Percentiles rank a stretch among this genome's conserved stretches.
Evolutionary conservation across 192 early-diverging fungal genomes (phyloP).

Genomic region (Dissophora ornata): DNA sequence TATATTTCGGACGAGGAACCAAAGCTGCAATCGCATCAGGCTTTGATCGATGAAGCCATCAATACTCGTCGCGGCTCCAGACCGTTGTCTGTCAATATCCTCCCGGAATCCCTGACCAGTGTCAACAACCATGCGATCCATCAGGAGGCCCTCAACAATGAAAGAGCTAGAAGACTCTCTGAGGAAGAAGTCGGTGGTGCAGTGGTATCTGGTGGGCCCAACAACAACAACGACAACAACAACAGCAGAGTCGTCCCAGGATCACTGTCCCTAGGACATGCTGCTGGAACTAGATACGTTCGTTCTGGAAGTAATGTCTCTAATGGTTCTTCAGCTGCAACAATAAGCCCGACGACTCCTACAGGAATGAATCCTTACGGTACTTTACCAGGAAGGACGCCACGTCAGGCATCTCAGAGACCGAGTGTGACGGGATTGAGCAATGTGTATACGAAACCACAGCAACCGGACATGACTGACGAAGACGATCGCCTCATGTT

Average conservation of each 20-base stretch:
- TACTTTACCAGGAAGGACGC: constrained; percentile 17
- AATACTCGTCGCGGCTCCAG: constrained; percentile 1
- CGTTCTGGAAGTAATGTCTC: constrained; percentile 30
- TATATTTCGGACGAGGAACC: background rate
- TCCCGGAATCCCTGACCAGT: constrained; percentile 45
- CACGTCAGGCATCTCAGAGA: constrained; percentile 2
- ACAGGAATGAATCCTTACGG: constrained; percentile 29
- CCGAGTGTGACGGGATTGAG: constrained; percentile 21
- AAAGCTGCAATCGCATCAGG: background rate
- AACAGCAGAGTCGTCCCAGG: background rate
- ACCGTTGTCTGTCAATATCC: constrained; percentile 34
- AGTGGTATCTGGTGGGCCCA: too few relatives aligned
- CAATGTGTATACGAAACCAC: constrained; percentile 5
- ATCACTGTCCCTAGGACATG: constrained; percentile 22
- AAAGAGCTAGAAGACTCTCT: constrained; percentile 23
- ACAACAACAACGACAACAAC: background rate
- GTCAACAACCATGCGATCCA: constrained; percentile 35
- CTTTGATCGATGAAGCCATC: background rate
- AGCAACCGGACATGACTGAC: background rate
- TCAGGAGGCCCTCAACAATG: constrained; percentile 6
- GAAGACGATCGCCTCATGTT: background rate
- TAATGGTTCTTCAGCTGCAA: background rate
- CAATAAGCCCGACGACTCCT: constrained; percentile 32
- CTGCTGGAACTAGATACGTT: constrained; percentile 7
- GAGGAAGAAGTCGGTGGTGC: constrained; percentile 31